phyloP scores from a whole-genome alignment of 202 grass and related monocot species.

The Saccharum hybrid region DNA sequence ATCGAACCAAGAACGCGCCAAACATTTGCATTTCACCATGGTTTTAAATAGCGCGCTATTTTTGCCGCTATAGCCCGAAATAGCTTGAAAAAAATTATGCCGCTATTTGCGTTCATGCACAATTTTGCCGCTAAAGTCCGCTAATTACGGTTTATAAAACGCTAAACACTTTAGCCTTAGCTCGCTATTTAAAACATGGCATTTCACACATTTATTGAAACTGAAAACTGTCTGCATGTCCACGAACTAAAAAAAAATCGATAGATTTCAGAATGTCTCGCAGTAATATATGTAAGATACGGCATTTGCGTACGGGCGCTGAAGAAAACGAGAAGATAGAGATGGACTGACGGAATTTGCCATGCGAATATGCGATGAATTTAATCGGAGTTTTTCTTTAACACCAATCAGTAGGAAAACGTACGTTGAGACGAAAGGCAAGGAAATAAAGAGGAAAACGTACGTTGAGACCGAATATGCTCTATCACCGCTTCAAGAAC shows the following conservation, averaged over 20 bases:
- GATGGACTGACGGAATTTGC: not conserved
- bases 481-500: constrained; percentile 20
- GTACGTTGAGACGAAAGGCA: no score
- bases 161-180: no score
- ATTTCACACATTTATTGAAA: not conserved
- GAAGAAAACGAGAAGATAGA: not conserved
- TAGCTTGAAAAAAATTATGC: no score
- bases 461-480: not conserved
- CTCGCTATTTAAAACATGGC: no score
- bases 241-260: not conserved
- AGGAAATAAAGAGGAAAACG: not conserved
- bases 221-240: not conserved
- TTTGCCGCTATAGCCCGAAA: no score
- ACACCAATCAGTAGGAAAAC: not conserved
- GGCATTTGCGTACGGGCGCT: not conserved
- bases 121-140: no score
- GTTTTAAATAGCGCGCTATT: no score
- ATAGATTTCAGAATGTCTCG: not conserved
- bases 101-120: no score
- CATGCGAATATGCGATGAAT: constrained; percentile 10
- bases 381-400: not conserved
- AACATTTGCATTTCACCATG: constrained; percentile 19
- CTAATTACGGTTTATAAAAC: no score
- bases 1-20: not conserved
- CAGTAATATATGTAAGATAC: not conserved